Evolutionary conservation across 768 basidiomycete genomes (phyloP).

Genomic region (Pleurotus cornucopiae): DNA sequence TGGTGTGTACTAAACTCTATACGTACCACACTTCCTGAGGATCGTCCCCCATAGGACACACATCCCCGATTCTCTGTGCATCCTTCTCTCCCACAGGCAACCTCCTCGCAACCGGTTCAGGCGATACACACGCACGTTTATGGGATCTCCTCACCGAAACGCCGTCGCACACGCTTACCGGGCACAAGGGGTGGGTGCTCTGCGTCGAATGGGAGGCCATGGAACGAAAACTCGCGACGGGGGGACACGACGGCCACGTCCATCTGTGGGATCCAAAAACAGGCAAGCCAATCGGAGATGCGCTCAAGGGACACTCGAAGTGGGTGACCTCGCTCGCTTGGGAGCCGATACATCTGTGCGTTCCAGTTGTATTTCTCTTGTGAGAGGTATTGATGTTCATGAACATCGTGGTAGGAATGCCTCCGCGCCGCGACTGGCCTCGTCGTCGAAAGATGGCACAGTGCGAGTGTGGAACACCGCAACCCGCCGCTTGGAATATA

Average conservation of each 20-base stretch:
- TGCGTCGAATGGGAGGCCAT: conserved; percentile 97
- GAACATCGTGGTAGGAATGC: conserved; percentile 52
- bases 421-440: conserved; percentile 78
- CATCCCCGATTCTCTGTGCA: conserved; percentile 90
- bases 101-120: conserved; percentile 90
- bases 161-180: conserved; percentile 80
- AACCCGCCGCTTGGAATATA: conserved; percentile 70
- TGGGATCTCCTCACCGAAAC: conserved; percentile 95
- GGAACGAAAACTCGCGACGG: conserved; percentile 87
- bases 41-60: conserved; percentile 57
- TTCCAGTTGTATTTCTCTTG: conserved; percentile 5
- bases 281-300: conserved; percentile 84
- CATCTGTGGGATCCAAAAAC: conserved; percentile 93
- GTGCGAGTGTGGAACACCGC: conserved; percentile 90
- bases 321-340: conserved; percentile 95
- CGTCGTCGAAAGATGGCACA: conserved; percentile 93
- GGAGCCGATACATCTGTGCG: conserved; percentile 93
- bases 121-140: conserved; percentile 86
- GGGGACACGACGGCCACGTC: conserved; percentile 92
- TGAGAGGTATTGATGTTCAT: neutral
- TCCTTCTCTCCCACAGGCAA: conserved; percentile 93
- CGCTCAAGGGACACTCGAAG: conserved; percentile 89
- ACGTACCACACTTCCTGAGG: neutral
- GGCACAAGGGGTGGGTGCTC: conserved; percentile 95
- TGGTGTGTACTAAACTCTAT: conserved; percentile 39